phyloP scores from a whole-genome alignment of 345 rosid genomes.

The Euphorbia lathyris region DNA sequence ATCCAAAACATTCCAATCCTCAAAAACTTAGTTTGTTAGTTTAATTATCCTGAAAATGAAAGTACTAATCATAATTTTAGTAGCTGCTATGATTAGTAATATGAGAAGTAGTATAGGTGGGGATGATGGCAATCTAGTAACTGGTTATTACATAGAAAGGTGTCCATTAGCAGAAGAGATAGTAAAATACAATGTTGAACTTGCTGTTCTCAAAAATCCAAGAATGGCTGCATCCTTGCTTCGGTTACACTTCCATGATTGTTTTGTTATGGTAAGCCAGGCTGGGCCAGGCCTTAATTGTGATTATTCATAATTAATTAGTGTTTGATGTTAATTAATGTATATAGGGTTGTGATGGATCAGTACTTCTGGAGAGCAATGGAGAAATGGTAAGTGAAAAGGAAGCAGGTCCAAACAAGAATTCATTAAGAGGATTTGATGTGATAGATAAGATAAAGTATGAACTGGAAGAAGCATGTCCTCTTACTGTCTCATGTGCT shows the following conservation, averaged over 20 bases:
- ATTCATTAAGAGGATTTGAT: constrained; percentile 67
- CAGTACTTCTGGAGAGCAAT: constrained; percentile 53
- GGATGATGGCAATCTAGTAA: constrained; percentile 14
- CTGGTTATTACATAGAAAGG: constrained; percentile 66
- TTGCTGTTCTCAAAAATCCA: constrained; percentile 63
- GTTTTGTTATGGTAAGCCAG: constrained; percentile 64
- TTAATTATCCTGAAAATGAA: constrained; percentile 17
- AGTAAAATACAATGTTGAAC: constrained; percentile 48
- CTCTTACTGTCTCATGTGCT: constrained; percentile 69
- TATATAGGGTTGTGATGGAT: constrained; percentile 72
- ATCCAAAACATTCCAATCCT: too few relatives aligned
- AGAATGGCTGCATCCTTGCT: constrained; percentile 82
- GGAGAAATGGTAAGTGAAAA: constrained; percentile 70
- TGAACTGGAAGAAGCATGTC: constrained; percentile 71
- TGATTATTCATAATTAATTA: not conserved
- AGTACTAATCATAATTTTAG: constrained; percentile 11
- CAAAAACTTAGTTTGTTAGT: too few relatives aligned
- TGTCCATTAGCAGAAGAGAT: constrained; percentile 72
- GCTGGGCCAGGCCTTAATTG: constrained; percentile 3
- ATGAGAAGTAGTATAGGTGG: not conserved
- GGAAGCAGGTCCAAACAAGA: constrained; percentile 58
- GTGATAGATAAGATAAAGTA: constrained; percentile 70
- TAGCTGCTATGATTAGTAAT: constrained; percentile 19
- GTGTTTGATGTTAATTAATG: not conserved
- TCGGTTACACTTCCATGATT: constrained; percentile 82